phyloP scores from a whole-genome alignment of 352 stramenopile species.

The Phytophthora constricta region DNA sequence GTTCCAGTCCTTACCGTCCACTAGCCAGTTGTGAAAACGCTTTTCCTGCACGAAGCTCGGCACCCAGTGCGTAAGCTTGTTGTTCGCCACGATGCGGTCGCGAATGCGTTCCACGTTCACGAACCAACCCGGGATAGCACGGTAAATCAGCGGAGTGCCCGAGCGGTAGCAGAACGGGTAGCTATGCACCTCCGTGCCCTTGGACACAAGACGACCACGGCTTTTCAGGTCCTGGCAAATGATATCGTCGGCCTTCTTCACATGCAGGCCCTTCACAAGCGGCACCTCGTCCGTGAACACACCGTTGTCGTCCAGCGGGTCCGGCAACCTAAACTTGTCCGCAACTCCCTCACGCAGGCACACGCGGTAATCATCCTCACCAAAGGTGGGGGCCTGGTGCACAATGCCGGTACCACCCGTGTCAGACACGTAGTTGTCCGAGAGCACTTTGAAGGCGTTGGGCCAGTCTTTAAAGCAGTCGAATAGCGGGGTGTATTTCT shows the following conservation, averaged over 20 bases:
- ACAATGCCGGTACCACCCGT: conserved; percentile 97
- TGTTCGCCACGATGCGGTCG: conserved; percentile 93
- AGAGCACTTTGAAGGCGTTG: conserved; percentile 96
- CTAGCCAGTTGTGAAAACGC: conserved; percentile 99
- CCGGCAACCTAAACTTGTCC: conserved; percentile 95
- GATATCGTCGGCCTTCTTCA: conserved; percentile 98
- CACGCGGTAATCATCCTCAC: conserved; percentile 99
- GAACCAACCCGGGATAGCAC: conserved; percentile 99
- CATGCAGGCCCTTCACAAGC: conserved; percentile 94
- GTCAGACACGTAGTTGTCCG: conserved; percentile 98
- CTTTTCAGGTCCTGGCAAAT: conserved; percentile 97
- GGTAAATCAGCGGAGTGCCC: conserved; percentile 99
- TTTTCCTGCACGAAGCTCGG: conserved; percentile 97
- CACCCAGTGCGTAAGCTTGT: conserved; percentile 88
- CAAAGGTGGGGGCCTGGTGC: conserved; percentile 98
- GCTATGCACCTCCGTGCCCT: conserved; percentile 97
- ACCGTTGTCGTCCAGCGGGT: conserved; percentile 97
- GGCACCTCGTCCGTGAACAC: conserved; percentile 94
- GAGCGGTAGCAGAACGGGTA: conserved; percentile 99
- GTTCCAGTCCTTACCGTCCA: conserved; percentile 99
- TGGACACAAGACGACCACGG: conserved; percentile 95
- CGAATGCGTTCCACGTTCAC: conserved; percentile 99
- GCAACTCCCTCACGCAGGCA: conserved; percentile 96
- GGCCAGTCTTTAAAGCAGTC: conserved; percentile 93
- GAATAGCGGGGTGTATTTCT: conserved; percentile 97